A percentile compares a stretch with the other conserved stretches of the same genome.
phyloP scores from a whole-genome alignment of 2,329 filamentous ascomycete genomes.

The Alternaria dauci region DNA sequence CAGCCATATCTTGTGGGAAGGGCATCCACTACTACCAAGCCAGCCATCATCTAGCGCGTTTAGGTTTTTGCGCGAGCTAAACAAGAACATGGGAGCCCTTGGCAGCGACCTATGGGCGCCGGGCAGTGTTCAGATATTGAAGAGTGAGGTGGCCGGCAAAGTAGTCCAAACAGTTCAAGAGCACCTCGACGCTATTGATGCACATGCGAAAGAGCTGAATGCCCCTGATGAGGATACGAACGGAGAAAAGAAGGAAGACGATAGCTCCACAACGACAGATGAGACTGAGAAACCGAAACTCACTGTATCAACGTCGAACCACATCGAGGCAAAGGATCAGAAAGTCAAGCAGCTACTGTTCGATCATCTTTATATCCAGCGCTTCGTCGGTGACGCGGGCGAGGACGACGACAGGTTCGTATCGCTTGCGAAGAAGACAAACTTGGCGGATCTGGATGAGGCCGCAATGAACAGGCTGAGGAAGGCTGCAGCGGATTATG shows the following conservation, averaged over 20 bases:
- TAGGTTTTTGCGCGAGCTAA: conserved; percentile 72
- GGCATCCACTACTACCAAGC: conserved; percentile 74
- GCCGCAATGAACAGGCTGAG: conserved; percentile 62
- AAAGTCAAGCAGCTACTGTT: conserved; percentile 54
- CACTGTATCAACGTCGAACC: conserved; percentile 14
- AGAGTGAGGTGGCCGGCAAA: conserved; percentile 62
- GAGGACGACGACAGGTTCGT: conserved; percentile 12
- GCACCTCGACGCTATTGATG: conserved; percentile 48
- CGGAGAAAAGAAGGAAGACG: neutral
- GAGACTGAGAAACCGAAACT: conserved; percentile 18
- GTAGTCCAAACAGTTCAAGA: conserved; percentile 52
- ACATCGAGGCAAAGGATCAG: conserved; percentile 28
- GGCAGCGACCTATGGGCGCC: conserved; percentile 86
- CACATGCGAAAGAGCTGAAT: conserved; percentile 7
- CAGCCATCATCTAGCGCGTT: conserved; percentile 81
- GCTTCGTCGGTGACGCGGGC: conserved; percentile 27
- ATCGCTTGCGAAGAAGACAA: conserved; percentile 45
- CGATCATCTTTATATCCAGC: conserved; percentile 55
- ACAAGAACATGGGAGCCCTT: conserved; percentile 70
- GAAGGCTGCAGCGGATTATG: conserved; percentile 77
- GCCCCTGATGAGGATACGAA: conserved; percentile 15
- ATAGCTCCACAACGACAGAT: conserved; percentile 2
- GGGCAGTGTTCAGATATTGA: conserved; percentile 69
- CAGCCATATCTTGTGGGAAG: conserved; percentile 80
- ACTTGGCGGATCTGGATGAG: conserved; percentile 58